These are phyloP conservation scores for Alternaria viburni DNA, from an alignment of 2,329 filamentous ascomycete genomes.

Conservation along the genomic window DNA sequence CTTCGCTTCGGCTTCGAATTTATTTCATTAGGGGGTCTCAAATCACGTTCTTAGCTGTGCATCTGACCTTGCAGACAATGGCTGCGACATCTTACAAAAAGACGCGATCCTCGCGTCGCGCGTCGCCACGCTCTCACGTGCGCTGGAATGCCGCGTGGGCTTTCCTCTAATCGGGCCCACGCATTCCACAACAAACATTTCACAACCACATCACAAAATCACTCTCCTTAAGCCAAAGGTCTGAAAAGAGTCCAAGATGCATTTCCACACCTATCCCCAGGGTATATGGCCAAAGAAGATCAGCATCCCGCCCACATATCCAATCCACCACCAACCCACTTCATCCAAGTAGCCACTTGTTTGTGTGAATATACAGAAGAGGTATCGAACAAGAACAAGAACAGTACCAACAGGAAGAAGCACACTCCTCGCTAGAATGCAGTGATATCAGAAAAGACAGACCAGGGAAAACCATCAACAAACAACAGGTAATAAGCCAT, in stretches of 20 bases:
- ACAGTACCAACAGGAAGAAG: too few relatives aligned
- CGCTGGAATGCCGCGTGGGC: not conserved
- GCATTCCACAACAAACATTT: not conserved
- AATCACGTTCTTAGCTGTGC: not conserved
- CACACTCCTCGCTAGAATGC: slow-evolving; percentile 19
- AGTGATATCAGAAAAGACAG: slow-evolving; percentile 13
- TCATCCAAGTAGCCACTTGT: slow-evolving; percentile 4
- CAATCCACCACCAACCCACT: not conserved
- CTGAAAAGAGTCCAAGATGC: not conserved
- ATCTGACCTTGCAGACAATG: not conserved
- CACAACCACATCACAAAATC: not conserved
- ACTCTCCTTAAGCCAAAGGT: not conserved
- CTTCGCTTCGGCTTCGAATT: too few relatives aligned
- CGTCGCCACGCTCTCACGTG: slow-evolving; percentile 23
- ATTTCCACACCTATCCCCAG: slow-evolving; percentile 13
- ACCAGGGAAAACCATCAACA: not conserved
- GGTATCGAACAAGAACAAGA: slow-evolving; percentile 9
- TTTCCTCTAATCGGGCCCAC: not conserved
- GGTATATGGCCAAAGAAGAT: slow-evolving; percentile 21
- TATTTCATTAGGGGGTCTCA: not conserved
- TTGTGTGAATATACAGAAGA: slow-evolving; percentile 7
- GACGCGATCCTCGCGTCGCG: slow-evolving; percentile 7
- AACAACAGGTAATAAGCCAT: slow-evolving; percentile 3
- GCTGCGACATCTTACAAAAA: not conserved
- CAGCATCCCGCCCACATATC: slow-evolving; percentile 2